Evolutionary conservation across 306 rosid species (phyloP).

Genomic region (Citrullus amarus): DNA sequence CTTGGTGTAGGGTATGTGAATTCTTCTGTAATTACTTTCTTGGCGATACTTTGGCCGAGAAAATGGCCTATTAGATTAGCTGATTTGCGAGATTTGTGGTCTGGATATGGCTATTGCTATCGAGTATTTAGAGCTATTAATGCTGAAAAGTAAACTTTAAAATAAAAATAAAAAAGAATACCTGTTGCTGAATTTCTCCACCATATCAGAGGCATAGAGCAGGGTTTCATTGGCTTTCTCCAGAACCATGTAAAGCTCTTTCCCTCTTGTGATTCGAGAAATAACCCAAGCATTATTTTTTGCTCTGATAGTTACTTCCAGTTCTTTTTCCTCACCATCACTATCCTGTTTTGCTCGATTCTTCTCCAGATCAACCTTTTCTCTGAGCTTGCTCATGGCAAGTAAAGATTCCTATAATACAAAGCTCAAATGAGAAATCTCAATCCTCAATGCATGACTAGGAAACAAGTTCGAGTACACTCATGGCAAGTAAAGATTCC

Average conservation of each 20-base stretch:
- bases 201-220: slow-evolving; percentile 85
- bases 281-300: slow-evolving; percentile 95
- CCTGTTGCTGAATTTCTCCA: slow-evolving; percentile 95
- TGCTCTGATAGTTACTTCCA: slow-evolving; percentile 78
- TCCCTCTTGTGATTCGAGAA: slow-evolving; percentile 73
- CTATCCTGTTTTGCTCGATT: slow-evolving; percentile 39
- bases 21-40: not conserved
- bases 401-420: slow-evolving; percentile 75
- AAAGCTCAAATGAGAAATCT: not conserved
- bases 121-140: not conserved
- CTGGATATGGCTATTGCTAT: not conserved
- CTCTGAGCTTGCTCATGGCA: slow-evolving; percentile 72
- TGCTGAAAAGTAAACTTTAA: not conserved
- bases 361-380: slow-evolving; percentile 86
- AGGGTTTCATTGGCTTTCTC: slow-evolving; percentile 91
- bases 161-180: not conserved
- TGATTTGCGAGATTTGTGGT: not conserved
- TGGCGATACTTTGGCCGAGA: not conserved
- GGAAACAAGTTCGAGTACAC: not conserved
- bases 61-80: not conserved
- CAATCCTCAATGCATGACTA: not conserved
- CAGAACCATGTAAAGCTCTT: slow-evolving; percentile 85
- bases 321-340: slow-evolving; percentile 45
- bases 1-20: not conserved
- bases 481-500: slow-evolving; percentile 76